A percentile compares a stretch with the other conserved stretches of the same genome.
Conservation (phyloP, 345 rosid genomes). For the Arabidopsis thaliana region TAIR10.1 NC_003076.8:15470501-15471000, state of each 20-base stretch:
- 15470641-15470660: constrained; percentile 67
- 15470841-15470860: constrained; percentile 12
- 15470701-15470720: constrained; percentile 21
- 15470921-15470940: neutral
- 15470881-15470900: neutral
- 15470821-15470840: constrained; percentile 33
- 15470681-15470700: neutral
- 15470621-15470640: constrained; percentile 88
- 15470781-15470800: neutral
- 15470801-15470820: neutral
- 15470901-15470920: neutral
- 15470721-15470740: constrained; percentile 26
- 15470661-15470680: constrained; percentile 80
- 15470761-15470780: constrained; percentile 31
- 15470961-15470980: too few species aligned
- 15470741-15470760: neutral
- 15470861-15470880: neutral
- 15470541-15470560: constrained; percentile 25
- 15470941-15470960: neutral
- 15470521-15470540: constrained; percentile 53
- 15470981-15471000: too few species aligned
- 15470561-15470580: constrained; percentile 47
- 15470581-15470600: constrained; percentile 57
- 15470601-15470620: constrained; percentile 72
- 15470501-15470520: constrained; percentile 71